Base-by-base conservation (phyloP, 139 green algal species). In the Coelastrella sp. region DNA sequence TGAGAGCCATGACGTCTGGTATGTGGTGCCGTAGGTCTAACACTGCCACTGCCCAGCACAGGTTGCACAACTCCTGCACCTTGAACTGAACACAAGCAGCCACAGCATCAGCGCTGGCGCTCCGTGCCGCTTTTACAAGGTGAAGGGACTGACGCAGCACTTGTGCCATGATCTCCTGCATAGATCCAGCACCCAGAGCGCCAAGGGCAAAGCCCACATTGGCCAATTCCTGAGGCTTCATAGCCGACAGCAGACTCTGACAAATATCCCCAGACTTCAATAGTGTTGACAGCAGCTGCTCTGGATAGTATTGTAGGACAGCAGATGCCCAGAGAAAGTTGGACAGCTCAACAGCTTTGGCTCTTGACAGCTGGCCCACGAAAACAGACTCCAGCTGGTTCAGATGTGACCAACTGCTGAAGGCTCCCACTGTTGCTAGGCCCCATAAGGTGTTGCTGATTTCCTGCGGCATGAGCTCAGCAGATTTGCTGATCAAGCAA, bases 1-100 rank as follows among this genome's bases (percentile, higher is more conserved):
- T 5, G 6, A 79, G 25, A 9, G 40, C 13, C 43, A 35, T 21
- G 30, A 80, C 5, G 7, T 34, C 15, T 9, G 30, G 17, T 66
- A 27, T 40, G 35, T 80, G 45, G 30, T 80, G 30, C 4, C 32
- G 72, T 11, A 80, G 32, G 4, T 80, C 43, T 8, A 62, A 53
- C 27, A 80, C 72, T 45, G 72, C 72, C 15, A 62, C 51, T n/a
- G 72, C n/a, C 30, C 43, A 80, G 17, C n/a, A 40, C 15, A 80
- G 9, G 17, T 62, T 74, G 66, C 66, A 74, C 34, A 74, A 13
- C 17, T 38, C 66, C 34, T 74, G 66, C 7, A 23, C 53, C 27
- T 32, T 27, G 53, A 64, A 64, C 21, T 2, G 17, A 64, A n/a
- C 53, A 23, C 1, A 9, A 57, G 45, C 11, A 57, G 15, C 1